Percentiles rank a stretch among this genome's conserved stretches.
phyloP scores from a whole-genome alignment of 495 filamentous ascomycete species.

The Aspergillus cavernicola region DNA sequence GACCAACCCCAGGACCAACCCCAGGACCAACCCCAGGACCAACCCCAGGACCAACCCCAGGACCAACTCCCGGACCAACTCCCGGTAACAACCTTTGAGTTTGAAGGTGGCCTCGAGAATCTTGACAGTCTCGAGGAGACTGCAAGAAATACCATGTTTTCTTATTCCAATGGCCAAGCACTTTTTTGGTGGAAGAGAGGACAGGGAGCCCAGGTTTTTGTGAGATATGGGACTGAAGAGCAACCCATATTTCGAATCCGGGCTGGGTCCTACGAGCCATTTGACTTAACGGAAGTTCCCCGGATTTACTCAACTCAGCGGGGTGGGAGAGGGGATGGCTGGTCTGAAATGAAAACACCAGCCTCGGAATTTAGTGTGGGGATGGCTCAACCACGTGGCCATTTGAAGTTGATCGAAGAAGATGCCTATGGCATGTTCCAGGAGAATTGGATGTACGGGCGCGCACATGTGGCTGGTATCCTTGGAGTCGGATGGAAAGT shows the following conservation, averaged over 20 bases:
- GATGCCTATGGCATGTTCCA: not conserved
- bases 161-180: conserved; percentile 43
- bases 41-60: too few relatives aligned
- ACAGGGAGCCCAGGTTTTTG: conserved; percentile 20
- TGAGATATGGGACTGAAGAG: conserved; percentile 14
- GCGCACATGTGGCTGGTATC: conserved; percentile 17
- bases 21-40: too few relatives aligned
- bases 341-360: not conserved
- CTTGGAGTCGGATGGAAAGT: conserved; percentile 24
- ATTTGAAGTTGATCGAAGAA: conserved; percentile 11
- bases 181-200: conserved; percentile 39
- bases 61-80: not conserved
- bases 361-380: not conserved
- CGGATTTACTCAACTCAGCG: conserved; percentile 8
- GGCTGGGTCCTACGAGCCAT: conserved; percentile 19
- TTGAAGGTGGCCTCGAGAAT: not conserved
- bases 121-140: not conserved
- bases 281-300: conserved; percentile 9
- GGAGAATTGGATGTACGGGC: conserved; percentile 19
- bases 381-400: conserved; percentile 8
- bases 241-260: conserved; percentile 19
- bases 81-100: not conserved
- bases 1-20: too few relatives aligned
- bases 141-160: not conserved
- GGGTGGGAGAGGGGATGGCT: not conserved